Evolutionary conservation across 2,329 filamentous ascomycete genomes (phyloP).

Genomic region (Cercospora zeae-maydis): DNA sequence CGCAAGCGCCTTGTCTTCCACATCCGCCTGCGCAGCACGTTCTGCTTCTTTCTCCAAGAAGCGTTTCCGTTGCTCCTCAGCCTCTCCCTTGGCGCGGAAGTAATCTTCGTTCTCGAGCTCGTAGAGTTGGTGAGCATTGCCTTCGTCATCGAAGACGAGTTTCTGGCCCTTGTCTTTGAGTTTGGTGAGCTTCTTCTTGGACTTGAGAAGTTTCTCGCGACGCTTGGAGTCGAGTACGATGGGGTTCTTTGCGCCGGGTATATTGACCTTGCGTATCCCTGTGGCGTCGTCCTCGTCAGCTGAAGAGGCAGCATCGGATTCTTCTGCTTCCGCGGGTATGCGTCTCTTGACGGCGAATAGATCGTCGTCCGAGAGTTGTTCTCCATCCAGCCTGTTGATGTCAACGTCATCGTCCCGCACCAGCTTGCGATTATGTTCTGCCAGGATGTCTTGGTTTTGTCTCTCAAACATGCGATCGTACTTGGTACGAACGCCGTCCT

Average conservation of each 20-base stretch:
- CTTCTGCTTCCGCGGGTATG: slow-evolving; percentile 66
- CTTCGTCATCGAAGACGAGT: slow-evolving; percentile 88
- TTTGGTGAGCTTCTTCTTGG: slow-evolving; percentile 91
- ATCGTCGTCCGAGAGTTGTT: slow-evolving; percentile 55
- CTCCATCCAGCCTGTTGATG: slow-evolving; percentile 33
- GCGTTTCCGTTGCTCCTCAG: slow-evolving; percentile 68
- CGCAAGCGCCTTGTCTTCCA: slow-evolving; percentile 75
- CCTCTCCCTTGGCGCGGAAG: slow-evolving; percentile 71
- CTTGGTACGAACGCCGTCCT: slow-evolving; percentile 79
- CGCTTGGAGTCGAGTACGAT: slow-evolving; percentile 91
- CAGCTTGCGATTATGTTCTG: slow-evolving; percentile 88
- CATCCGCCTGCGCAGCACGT: slow-evolving; percentile 70
- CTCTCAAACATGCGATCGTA: slow-evolving; percentile 98
- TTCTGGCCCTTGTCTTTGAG: slow-evolving; percentile 83
- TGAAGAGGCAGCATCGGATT: slow-evolving; percentile 38
- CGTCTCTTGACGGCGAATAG: slow-evolving; percentile 89
- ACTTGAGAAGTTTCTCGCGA: slow-evolving; percentile 88
- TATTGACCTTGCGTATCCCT: slow-evolving; percentile 59
- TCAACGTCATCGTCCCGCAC: slow-evolving; percentile 56
- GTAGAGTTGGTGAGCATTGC: slow-evolving; percentile 78
- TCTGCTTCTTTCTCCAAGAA: slow-evolving; percentile 75
- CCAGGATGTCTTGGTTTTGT: slow-evolving; percentile 90
- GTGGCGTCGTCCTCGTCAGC: slow-evolving; percentile 37
- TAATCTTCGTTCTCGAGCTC: slow-evolving; percentile 81
- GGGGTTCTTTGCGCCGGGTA: slow-evolving; percentile 63